Percentiles rank a stretch among this genome's conserved stretches.
phyloP scores from a whole-genome alignment of 1,284 basidiomycete genomes.

The Microbotryum intermedium region DNA sequence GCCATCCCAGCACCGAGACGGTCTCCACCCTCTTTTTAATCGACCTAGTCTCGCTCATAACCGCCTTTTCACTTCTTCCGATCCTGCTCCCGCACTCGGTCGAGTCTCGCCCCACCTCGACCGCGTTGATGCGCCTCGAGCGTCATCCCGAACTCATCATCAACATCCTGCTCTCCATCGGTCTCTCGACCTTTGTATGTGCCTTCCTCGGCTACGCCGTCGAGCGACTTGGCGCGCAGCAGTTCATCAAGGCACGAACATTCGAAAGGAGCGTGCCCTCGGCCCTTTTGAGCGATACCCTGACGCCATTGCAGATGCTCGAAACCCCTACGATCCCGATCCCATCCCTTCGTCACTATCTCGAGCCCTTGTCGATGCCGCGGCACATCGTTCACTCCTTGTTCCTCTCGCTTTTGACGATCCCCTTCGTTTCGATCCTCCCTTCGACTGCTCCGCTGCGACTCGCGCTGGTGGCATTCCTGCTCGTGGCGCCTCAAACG shows the following conservation, averaged over 20 bases:
- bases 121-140: conserved; percentile 8
- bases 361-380: conserved; percentile 19
- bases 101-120: conserved; percentile 4
- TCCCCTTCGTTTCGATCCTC: conserved; percentile 13
- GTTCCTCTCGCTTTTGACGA: conserved; percentile 10
- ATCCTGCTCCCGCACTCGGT: conserved; percentile 16
- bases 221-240: conserved; percentile 13
- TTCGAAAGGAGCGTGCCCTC: conserved; percentile 16
- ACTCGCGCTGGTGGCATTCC: conserved; percentile 7
- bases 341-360: conserved; percentile 23
- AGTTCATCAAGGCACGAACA: conserved; percentile 7
- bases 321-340: conserved; percentile 25
- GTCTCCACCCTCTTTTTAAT: conserved; percentile 17
- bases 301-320: conserved; percentile 19
- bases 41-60: conserved; percentile 16
- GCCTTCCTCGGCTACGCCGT: conserved; percentile 10
- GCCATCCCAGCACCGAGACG: conserved; percentile 3
- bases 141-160: conserved; percentile 8
- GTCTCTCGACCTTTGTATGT: conserved; percentile 1
- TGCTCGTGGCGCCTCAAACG: conserved; percentile 9
- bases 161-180: conserved; percentile 18
- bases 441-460: not conserved
- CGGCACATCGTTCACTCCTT: conserved; percentile 26
- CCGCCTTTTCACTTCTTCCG: conserved; percentile 15
- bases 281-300: conserved; percentile 8